A percentile compares a stretch with the other conserved stretches of the same genome.
phyloP scores from a whole-genome alignment of 805 yeast species.

The Priceomyces castillae region DNA sequence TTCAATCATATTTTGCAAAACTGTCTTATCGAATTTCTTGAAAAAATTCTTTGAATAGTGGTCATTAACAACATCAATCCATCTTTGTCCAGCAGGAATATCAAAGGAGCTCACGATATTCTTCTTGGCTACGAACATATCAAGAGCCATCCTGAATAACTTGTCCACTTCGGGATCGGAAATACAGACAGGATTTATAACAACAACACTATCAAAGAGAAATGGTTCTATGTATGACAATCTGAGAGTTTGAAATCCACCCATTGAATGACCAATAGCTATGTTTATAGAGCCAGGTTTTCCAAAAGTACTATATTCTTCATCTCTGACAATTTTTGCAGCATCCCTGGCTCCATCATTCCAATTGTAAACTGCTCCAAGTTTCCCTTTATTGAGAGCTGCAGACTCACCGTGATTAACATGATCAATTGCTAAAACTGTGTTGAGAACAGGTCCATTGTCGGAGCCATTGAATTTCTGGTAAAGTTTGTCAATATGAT shows the following conservation, averaged over 20 bases:
- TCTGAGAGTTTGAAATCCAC: slow-evolving; percentile 9
- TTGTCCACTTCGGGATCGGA: neutral
- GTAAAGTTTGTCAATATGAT: slow-evolving; percentile 12
- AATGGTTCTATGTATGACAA: slow-evolving; percentile 6
- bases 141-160: neutral
- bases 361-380: slow-evolving; percentile 12
- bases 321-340: slow-evolving; percentile 2
- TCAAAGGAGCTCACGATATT: slow-evolving; percentile 10
- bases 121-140: slow-evolving; percentile 1
- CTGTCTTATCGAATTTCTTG: slow-evolving; percentile 11
- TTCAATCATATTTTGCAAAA: slow-evolving; percentile 16
- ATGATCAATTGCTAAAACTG: slow-evolving; percentile 13
- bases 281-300: slow-evolving; percentile 6
- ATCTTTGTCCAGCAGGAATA: slow-evolving; percentile 8
- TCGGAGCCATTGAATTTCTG: neutral
- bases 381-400: slow-evolving; percentile 5
- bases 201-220: slow-evolving; percentile 9
- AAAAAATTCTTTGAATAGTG: slow-evolving; percentile 14
- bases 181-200: slow-evolving; percentile 11
- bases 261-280: slow-evolving; percentile 16
- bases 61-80: slow-evolving; percentile 11
- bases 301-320: slow-evolving; percentile 4
- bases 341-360: slow-evolving; percentile 12
- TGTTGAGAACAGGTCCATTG: slow-evolving; percentile 19
- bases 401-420: slow-evolving; percentile 15